Percentiles rank a stretch among this genome's conserved stretches.
phyloP scores from a whole-genome alignment of 2,329 filamentous ascomycete species.

The Davidsoniella australis region DNA sequence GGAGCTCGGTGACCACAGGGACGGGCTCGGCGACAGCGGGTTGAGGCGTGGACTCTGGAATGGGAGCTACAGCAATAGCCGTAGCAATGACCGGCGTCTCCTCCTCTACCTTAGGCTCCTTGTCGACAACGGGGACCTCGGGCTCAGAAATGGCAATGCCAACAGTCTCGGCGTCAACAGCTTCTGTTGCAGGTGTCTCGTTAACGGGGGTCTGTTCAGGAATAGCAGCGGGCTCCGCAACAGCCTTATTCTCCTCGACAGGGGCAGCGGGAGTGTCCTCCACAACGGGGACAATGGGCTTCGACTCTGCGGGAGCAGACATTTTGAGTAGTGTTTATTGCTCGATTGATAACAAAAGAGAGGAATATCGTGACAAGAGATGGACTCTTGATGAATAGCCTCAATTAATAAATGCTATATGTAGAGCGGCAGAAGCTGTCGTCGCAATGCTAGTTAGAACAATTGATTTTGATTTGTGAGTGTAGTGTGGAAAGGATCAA shows the following conservation, averaged over 20 bases:
- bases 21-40: not conserved
- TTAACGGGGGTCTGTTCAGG: not conserved
- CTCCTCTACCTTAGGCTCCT: not conserved
- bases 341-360: too few relatives aligned
- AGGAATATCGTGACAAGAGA: too few relatives aligned
- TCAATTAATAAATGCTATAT: too few relatives aligned
- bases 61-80: not conserved
- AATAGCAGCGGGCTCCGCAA: slow-evolving; percentile 3
- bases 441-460: too few relatives aligned
- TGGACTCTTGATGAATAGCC: too few relatives aligned
- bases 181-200: not conserved
- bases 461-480: too few relatives aligned
- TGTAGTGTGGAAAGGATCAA: too few relatives aligned
- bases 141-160: not conserved
- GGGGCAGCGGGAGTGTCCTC: slow-evolving; percentile 17
- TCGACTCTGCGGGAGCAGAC: not conserved
- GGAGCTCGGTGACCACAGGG: slow-evolving; percentile 7
- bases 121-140: not conserved
- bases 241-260: not conserved
- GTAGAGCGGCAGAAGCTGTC: too few relatives aligned
- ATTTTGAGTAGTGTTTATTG: too few relatives aligned
- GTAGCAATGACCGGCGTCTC: not conserved
- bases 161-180: not conserved
- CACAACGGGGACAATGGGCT: slow-evolving; percentile 1
- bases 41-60: not conserved